Evolutionary conservation across 345 rosid species (phyloP).

Genomic region (Cardiospermum halicacabum): DNA sequence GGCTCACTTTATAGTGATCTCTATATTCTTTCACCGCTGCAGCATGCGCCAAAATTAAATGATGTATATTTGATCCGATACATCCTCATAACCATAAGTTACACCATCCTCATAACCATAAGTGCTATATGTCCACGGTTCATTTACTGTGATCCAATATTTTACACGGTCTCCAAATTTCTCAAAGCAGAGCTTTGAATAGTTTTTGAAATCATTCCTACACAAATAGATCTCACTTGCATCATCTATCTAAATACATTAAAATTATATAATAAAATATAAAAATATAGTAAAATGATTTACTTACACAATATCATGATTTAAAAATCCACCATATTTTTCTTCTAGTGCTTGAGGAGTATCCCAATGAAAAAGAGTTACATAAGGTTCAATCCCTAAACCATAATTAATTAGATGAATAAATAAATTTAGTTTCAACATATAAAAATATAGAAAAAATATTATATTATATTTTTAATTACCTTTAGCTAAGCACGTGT

Average conservation of each 20-base stretch:
- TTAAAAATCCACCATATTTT: conserved; percentile 26
- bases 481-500: not conserved
- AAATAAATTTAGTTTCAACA: too few relatives aligned
- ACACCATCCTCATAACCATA: not conserved
- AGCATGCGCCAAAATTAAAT: conserved; percentile 29
- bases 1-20: conserved; percentile 26
- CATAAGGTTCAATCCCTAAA: conserved; percentile 29
- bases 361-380: conserved; percentile 30
- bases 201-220: conserved; percentile 20
- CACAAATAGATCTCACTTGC: too few relatives aligned
- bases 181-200: conserved; percentile 17
- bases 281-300: too few relatives aligned
- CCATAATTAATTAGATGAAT: too few relatives aligned
- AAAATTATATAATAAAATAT: too few relatives aligned
- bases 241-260: too few relatives aligned
- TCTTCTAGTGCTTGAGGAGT: too few relatives aligned
- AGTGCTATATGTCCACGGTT: conserved; percentile 8
- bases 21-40: conserved; percentile 23
- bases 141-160: conserved; percentile 21
- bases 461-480: too few relatives aligned
- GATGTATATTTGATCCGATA: conserved; percentile 24
- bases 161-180: conserved; percentile 28
- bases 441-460: too few relatives aligned
- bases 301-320: conserved; percentile 27
- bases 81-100: too few relatives aligned